Evolutionary conservation across 768 basidiomycete genomes (phyloP), one percentile per base, ranked within the genome.

Genomic region (Harrya chromipes): DNA sequence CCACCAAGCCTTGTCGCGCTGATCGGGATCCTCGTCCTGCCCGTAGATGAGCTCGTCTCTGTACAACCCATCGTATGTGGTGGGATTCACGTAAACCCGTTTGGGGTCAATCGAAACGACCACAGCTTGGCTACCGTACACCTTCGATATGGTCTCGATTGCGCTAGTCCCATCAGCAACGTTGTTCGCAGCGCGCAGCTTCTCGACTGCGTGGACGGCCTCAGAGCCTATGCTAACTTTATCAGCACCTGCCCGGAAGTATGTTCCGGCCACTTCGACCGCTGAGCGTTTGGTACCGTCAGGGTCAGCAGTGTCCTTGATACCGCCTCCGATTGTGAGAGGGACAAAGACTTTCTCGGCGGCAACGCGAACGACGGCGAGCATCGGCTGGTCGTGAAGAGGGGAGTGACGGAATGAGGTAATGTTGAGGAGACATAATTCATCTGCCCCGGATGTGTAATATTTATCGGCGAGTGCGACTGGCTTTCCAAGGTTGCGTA

Each of bases 371-470:
- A 98, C 91, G 61, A 99, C 90, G 29, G 91, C 90, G 47, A 99
- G 81, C 97, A 99, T 98, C 1, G 97, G 97, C 71, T 99, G 97
- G 70, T 98, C 97, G 38, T 78, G 85, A 31, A 99, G 77, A 1
- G 97, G 94, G 13, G 93, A 97, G 62, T 90, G 87, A 53, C 97
- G 90, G 82, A 99, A 99, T 54, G 95, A 97, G 14, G 97, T 99
- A 76, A 99, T 99, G 72, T 99, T 99, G 66, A 99, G 86, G 55
- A 99, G 84, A 66, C 93, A 97, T 31, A 99, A 76, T 71, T 99
- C 97, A 69, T 99, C 97, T 40, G 95, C 95, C 27, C 94, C 94
- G 27, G 84, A 81, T 11, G 72, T 66, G 70, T 86, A 98, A 73
- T 99, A 98, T 56, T 81, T 83, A 41, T 78, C 80, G 2, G 94